Percentiles rank a stretch among this genome's conserved stretches.
Evolutionary conservation across 192 early-diverging fungal species (phyloP).

Genomic region (Allomyces arbusculus): DNA sequence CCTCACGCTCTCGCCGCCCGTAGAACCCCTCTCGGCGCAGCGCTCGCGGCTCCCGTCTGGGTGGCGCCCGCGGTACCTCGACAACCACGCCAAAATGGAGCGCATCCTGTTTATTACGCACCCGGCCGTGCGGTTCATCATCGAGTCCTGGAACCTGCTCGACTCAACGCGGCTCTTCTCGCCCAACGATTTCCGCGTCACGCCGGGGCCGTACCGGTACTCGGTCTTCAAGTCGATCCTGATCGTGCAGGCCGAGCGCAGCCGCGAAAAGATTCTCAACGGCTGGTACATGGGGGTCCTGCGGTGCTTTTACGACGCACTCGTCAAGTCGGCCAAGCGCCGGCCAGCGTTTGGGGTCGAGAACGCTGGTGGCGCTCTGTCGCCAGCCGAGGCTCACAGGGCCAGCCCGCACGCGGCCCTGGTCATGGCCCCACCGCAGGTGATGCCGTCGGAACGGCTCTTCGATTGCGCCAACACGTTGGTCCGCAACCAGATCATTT

Average conservation of each 20-base stretch:
- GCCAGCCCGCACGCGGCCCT: background rate
- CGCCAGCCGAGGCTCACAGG: background rate
- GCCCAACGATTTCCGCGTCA: slow-evolving; percentile 20
- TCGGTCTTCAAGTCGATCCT: slow-evolving; percentile 24
- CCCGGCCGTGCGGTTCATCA: slow-evolving; percentile 15
- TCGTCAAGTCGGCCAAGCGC: slow-evolving; percentile 5
- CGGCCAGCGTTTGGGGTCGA: background rate
- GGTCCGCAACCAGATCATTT: slow-evolving; percentile 21
- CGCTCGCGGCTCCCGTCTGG: slow-evolving; percentile 23
- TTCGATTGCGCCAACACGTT: slow-evolving; percentile 17
- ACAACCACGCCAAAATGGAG: slow-evolving; percentile 22
- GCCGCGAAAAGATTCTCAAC: slow-evolving; percentile 24
- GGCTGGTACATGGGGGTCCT: slow-evolving; percentile 21
- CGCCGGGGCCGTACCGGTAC: slow-evolving; percentile 19
- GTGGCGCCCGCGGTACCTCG: slow-evolving; percentile 21
- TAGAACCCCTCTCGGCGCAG: slow-evolving; percentile 14
- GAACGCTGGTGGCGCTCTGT: background rate
- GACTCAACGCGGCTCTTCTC: slow-evolving; percentile 19
- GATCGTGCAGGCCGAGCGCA: slow-evolving; percentile 35
- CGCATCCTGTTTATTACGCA: slow-evolving; percentile 19
- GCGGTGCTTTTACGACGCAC: slow-evolving; percentile 12
- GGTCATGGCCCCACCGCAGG: background rate
- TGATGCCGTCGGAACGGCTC: slow-evolving; percentile 11
- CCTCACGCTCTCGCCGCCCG: background rate
- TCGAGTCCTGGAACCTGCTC: slow-evolving; percentile 21